Conservation (phyloP, 2,329 filamentous ascomycete genomes). For the Aspergillus thermomutatus region DNA sequence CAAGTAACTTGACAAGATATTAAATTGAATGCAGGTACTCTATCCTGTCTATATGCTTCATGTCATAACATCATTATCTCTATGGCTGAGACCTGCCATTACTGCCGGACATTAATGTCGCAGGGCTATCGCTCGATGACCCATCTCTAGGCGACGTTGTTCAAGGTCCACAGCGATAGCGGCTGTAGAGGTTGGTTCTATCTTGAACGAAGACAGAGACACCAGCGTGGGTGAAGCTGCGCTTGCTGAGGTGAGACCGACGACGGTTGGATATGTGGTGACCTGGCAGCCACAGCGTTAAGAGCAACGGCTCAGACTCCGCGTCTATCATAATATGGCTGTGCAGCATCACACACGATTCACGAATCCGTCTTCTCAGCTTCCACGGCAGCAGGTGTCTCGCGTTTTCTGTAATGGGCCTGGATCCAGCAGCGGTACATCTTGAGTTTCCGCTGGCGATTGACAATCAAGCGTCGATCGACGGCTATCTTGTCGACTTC, state of each 20-base stretch:
- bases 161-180: background rate
- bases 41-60: background rate
- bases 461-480: constrained; percentile 86
- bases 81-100: background rate
- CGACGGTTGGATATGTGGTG: background rate
- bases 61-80: constrained; percentile 2
- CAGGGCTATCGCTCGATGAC: background rate
- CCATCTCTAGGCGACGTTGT: background rate
- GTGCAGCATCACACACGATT: background rate
- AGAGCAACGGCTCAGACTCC: background rate
- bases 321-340: background rate
- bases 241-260: background rate
- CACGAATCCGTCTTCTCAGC: constrained; percentile 13
- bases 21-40: background rate
- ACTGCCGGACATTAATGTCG: background rate
- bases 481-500: constrained; percentile 75
- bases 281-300: background rate
- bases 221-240: background rate
- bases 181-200: background rate
- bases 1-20: background rate
- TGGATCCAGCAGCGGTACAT: constrained; percentile 91
- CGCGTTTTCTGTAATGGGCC: constrained; percentile 42
- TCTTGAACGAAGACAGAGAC: background rate
- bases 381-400: constrained; percentile 1
- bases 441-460: constrained; percentile 83